phyloP scores from a whole-genome alignment of 345 rosid genomes.

The Gossypium mustelinum region DNA sequence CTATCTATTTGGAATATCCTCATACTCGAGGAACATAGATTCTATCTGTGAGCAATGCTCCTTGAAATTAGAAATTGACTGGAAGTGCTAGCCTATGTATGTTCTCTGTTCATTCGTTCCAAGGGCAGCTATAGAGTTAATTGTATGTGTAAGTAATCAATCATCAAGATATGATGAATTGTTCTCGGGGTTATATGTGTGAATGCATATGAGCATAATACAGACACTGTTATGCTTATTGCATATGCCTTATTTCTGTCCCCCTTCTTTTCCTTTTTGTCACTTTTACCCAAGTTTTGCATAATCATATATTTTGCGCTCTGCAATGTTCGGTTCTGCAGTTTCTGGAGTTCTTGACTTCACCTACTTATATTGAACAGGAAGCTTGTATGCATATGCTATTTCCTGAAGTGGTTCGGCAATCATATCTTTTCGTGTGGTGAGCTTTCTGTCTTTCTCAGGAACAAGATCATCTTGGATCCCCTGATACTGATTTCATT shows the following conservation, averaged over 20 bases:
- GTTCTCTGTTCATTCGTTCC: not conserved
- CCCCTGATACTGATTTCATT: not conserved
- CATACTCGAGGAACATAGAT: not conserved
- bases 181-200: not conserved
- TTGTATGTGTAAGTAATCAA: not conserved
- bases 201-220: not conserved
- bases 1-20: not conserved
- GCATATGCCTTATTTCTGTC: not conserved
- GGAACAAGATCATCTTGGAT: not conserved
- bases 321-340: not conserved
- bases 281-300: not conserved
- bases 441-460: conserved; percentile 23
- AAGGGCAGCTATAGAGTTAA: not conserved
- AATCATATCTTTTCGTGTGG: conserved; percentile 25
- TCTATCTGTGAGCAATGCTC: not conserved
- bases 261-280: not conserved
- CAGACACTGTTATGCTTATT: not conserved
- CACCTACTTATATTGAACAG: conserved; percentile 29
- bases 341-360: not conserved
- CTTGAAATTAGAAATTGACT: not conserved
- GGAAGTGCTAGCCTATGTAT: not conserved
- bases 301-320: not conserved
- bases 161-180: not conserved
- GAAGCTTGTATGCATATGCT: conserved; percentile 56
- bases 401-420: conserved; percentile 44